Evolutionary conservation across 2,329 filamentous ascomycete genomes (phyloP).

Genomic region (Fusarium tupiense): DNA sequence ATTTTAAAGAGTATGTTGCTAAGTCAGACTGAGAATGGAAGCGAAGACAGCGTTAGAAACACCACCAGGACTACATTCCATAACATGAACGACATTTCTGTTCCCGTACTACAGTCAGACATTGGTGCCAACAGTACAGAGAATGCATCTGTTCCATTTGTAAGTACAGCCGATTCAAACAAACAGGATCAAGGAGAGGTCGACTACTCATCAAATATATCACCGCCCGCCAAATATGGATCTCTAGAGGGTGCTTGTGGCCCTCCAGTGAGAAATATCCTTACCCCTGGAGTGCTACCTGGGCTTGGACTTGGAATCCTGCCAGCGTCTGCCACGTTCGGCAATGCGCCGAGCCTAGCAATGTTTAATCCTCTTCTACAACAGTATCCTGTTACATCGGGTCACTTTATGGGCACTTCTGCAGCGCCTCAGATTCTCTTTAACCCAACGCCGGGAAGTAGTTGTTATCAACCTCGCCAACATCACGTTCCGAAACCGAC

Average conservation of each 20-base stretch:
- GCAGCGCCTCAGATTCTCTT: not conserved
- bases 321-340: not conserved
- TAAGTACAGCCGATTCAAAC: not conserved
- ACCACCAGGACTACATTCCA: not conserved
- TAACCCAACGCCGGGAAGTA: not conserved
- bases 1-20: not conserved
- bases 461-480: not conserved
- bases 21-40: not conserved
- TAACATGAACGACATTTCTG: not conserved
- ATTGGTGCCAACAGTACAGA: not conserved
- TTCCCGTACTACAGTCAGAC: not conserved
- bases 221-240: not conserved
- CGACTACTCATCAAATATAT: not conserved
- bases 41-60: not conserved
- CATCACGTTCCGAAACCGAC: slow-evolving; percentile 53
- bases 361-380: slow-evolving; percentile 1
- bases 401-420: not conserved
- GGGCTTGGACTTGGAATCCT: slow-evolving; percentile 1
- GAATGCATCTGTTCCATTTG: not conserved
- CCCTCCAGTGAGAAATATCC: not conserved
- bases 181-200: not conserved
- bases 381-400: not conserved
- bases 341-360: not conserved
- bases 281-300: slow-evolving; percentile 6
- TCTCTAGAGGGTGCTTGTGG: not conserved